Base-by-base conservation (phyloP, 2,329 filamentous ascomycete species). In the Fonsecaea multimorphosa region DNA sequence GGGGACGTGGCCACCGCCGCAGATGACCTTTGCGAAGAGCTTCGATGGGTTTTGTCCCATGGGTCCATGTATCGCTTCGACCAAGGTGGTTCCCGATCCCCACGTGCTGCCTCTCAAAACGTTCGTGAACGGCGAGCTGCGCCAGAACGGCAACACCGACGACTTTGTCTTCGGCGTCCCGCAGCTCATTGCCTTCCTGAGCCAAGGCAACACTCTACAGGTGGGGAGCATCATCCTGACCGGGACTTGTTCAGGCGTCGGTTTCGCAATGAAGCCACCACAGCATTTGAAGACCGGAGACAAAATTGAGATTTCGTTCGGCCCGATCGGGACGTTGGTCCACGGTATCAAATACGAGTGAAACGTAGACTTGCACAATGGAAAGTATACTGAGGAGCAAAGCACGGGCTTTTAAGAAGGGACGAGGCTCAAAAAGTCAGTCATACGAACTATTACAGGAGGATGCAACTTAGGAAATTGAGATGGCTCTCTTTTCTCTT, bases 321-420 rank as follows among this genome's bases (percentile, higher is more conserved):
- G 79, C 52, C 81, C 81, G 16, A 78, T 84, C 54, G 82, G 81
- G n/a, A 84, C 82, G 0, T 71, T 84, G 68, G 75, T 81, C 44
- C 83, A 77, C n/a, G 44, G 44, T 6, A 51, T 51, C 44, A 51
- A 51, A 19, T 51, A 51, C 12, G 44, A 51, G 44, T 51, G 44
- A 34, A 34, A 34, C 5, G 6, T 7, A 31, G 29, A 31, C 29
- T 31, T 8, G 32, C 3, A 31, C 3, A 3, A 31, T 31, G 32
- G 32, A 12, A 34, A 9, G 11, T 7, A 34, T 12, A 34, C 11
- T 34, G 32, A 34, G 32, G 32, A 12, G 2, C 5, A 9, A 34
- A 31, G 29, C 29, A 31, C 29, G 29, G 8, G 29, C 29, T 3
- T 31, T 31, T 8, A 31, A 8, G 29, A 31, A 31, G 29, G n/a